Evolutionary conservation across 108 stramenopile species (phyloP), one percentile per base, ranked within the genome.

Genomic region (Asterionellopsis glacialis): DNA sequence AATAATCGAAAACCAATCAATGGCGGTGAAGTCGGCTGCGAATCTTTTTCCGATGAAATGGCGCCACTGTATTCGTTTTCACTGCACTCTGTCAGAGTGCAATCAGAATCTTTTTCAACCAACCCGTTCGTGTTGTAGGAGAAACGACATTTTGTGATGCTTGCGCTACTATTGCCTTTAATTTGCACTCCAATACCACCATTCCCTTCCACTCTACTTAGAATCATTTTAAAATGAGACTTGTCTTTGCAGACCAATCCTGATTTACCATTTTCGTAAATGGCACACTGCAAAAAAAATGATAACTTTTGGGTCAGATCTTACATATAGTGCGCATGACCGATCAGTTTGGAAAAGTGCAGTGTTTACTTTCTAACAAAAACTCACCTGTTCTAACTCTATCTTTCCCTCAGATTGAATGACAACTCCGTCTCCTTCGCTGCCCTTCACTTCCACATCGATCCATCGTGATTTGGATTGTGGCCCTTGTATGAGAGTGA

Each of bases 401-500:
- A 50, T 21, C 10, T 23, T 21, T 28, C 21, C 18, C 4, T n/a
- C 22, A n/a, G 57, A 55, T 16, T 45, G 38, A 0, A 67, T 19
- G 19, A 55, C 25, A 1, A 72, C 26, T 15, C 70, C 70, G 24
- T 33, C 18, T 11, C 58, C 67, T 13, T 63, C 63, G 50, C 65
- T 77, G 25, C 76, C 59, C 12, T 26, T 55, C 39, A 68, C 22
- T 0, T 21, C 53, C 7, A 68, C 70, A 13, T 55, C 44, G 11
- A 48, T 50, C 67, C 63, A 68, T 7, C 19, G 13, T 10, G 70
- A 58, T 52, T 77, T 72, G 18, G 21, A 11, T 10, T 59, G 61
- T 22, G 40, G 19, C 14, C 70, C 76, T 16, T 57, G 42, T 11
- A 56, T 45, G 11, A 41, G 16, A 12, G 45, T 67, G 5, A 69